A percentile compares a stretch with the other conserved stretches of the same genome.
phyloP scores from a whole-genome alignment of 306 rosid genomes.

The Quercus cerris region DNA sequence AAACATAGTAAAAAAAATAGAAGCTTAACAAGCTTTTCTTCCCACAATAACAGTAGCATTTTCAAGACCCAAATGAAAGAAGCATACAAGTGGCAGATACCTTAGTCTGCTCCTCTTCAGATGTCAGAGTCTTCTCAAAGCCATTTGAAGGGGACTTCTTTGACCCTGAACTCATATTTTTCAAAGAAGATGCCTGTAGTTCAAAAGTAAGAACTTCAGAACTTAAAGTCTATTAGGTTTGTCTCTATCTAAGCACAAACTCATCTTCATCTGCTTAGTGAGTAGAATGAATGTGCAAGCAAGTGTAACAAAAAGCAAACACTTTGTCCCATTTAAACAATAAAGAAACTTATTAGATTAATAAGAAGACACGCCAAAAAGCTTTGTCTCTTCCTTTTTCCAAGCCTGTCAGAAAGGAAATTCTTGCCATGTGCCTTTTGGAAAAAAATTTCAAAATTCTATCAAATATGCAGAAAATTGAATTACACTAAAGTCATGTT shows the following conservation, averaged over 20 bases:
- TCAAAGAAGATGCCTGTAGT: slow-evolving; percentile 27
- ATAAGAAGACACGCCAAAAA: not conserved
- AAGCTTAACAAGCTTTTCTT: not conserved
- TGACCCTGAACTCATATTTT: slow-evolving; percentile 49
- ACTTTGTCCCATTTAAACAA: slow-evolving; percentile 10
- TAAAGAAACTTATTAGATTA: not conserved
- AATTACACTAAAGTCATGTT: not conserved
- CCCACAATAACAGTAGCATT: slow-evolving; percentile 7
- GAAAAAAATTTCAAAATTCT: not conserved
- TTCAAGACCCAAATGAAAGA: slow-evolving; percentile 3
- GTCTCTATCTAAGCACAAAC: not conserved
- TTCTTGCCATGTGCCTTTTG: not conserved
- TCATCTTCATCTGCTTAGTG: slow-evolving; percentile 16
- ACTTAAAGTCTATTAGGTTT: slow-evolving; percentile 14
- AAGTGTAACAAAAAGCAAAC: slow-evolving; percentile 6
- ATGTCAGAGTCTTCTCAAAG: slow-evolving; percentile 29
- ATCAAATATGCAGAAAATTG: not conserved
- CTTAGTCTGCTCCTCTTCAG: slow-evolving; percentile 66
- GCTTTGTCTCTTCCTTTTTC: not conserved
- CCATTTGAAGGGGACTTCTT: slow-evolving; percentile 55
- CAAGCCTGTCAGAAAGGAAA: not conserved
- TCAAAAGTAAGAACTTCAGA: slow-evolving; percentile 27
- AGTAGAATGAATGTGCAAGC: slow-evolving; percentile 13
- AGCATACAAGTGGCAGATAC: slow-evolving; percentile 33
- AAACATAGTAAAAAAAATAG: slow-evolving; percentile 9